Conservation (phyloP, 2,329 filamentous ascomycete genomes). For the Juglanconis sp. region DNA sequence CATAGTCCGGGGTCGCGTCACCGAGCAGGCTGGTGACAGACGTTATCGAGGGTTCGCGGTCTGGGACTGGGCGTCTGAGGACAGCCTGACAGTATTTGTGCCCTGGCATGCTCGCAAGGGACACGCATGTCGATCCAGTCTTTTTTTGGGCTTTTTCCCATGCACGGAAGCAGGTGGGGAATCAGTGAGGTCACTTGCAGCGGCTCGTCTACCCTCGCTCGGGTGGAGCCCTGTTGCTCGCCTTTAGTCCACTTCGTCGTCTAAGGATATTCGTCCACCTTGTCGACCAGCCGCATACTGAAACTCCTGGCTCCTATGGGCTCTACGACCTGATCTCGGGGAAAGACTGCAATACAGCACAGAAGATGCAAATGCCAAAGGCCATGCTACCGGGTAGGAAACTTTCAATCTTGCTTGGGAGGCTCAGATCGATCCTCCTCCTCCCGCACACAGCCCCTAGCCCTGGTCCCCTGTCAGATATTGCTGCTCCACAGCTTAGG, state of each 20-base stretch:
- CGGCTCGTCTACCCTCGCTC: not conserved
- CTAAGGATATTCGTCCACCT: not conserved
- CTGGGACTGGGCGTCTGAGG: no score
- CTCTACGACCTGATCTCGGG: not conserved
- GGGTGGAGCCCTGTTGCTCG: constrained; percentile 6
- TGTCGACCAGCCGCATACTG: not conserved
- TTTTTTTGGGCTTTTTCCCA: not conserved
- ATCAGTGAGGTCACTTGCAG: constrained; percentile 4
- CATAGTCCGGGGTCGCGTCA: no score
- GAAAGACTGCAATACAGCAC: not conserved
- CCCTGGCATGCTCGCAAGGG: not conserved
- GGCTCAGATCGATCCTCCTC: constrained; percentile 8
- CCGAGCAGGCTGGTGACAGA: no score
- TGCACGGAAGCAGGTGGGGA: not conserved
- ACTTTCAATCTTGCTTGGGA: not conserved
- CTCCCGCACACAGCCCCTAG: not conserved
- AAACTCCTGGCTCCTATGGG: not conserved
- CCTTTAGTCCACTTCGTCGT: constrained; percentile 16
- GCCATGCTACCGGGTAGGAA: not conserved
- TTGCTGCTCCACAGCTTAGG: constrained; percentile 7
- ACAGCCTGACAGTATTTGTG: not conserved
- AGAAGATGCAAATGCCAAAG: not conserved
- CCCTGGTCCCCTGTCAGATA: not conserved
- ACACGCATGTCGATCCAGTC: not conserved
- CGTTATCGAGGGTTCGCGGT: no score